Evolutionary conservation across 306 rosid species (phyloP).

Genomic region (Pyrus bretschneideri): DNA sequence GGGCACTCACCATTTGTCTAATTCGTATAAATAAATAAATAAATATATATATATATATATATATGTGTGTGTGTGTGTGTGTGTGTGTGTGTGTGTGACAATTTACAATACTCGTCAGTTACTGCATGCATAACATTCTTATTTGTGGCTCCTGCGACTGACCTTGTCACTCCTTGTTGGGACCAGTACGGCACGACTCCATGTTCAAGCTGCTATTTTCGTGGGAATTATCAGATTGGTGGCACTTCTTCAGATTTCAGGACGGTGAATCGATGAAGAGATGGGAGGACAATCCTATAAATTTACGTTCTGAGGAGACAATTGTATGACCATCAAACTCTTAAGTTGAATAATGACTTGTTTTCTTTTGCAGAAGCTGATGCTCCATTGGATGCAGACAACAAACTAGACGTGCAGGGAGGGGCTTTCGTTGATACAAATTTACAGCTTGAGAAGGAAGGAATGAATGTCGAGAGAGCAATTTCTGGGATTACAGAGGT

Average conservation of each 20-base stretch:
- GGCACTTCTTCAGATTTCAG: too few species aligned
- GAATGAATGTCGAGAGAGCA: constrained; percentile 54
- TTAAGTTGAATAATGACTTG: background rate
- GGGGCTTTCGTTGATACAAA: constrained; percentile 43
- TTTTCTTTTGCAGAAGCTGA: constrained; percentile 12
- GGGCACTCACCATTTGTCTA: background rate
- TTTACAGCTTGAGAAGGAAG: constrained; percentile 55
- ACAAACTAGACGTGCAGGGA: constrained; percentile 17
- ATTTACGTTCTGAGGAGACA: background rate
- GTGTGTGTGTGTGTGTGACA: background rate
- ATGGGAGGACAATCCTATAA: background rate
- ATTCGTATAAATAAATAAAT: background rate
- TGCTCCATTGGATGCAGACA: constrained; percentile 30
- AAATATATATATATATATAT: background rate
- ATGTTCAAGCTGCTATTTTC: background rate
- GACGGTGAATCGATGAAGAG: too few species aligned
- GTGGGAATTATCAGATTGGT: background rate
- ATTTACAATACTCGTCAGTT: too few species aligned
- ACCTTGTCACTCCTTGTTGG: background rate
- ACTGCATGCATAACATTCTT: background rate
- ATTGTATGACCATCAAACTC: background rate
- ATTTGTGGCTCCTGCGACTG: background rate
- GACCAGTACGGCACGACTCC: background rate
- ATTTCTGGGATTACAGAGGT: constrained; percentile 50
- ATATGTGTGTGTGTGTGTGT: too few species aligned